phyloP scores from a whole-genome alignment of 163 green algal species.

The Scenedesmus sp. region DNA sequence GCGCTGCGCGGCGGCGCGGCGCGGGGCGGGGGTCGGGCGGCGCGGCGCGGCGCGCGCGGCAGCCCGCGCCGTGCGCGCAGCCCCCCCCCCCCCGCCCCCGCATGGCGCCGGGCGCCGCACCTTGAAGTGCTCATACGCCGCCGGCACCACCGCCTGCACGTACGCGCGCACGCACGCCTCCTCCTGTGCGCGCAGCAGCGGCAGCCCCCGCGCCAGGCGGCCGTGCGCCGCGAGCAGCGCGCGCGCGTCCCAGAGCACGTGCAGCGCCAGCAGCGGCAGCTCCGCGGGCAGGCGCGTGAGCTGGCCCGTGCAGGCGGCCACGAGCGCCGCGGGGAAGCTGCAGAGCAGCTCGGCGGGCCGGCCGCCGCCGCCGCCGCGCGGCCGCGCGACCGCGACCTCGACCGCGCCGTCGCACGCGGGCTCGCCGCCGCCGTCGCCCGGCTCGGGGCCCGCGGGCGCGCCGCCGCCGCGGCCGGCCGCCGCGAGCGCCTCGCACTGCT shows the following conservation, averaged over 20 bases:
- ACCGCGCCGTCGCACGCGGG: too few relatives aligned
- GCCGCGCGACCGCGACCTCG: too few relatives aligned
- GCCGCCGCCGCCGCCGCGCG: too few relatives aligned
- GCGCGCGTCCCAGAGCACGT: constrained; percentile 30
- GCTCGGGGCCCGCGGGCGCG: too few relatives aligned
- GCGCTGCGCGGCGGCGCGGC: constrained; percentile 5
- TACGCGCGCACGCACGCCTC: constrained; percentile 23
- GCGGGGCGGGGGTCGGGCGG: too few relatives aligned
- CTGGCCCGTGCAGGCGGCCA: constrained; percentile 17
- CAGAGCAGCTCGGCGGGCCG: background rate
- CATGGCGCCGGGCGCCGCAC: too few relatives aligned
- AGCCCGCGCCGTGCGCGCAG: too few relatives aligned
- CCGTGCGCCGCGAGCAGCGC: background rate
- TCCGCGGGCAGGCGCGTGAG: constrained; percentile 22
- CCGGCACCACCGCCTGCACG: constrained; percentile 10
- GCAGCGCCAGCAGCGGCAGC: constrained; percentile 29
- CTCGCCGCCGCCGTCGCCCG: too few relatives aligned
- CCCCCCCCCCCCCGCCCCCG: too few relatives aligned
- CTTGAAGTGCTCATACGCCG: constrained; percentile 41
- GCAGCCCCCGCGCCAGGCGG: background rate
- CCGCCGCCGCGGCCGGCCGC: too few relatives aligned
- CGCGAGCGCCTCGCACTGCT: too few relatives aligned
- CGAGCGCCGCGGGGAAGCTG: constrained; percentile 13
- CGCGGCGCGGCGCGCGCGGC: too few relatives aligned
- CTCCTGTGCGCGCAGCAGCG: constrained; percentile 16